Base-by-base conservation (phyloP, 2,329 filamentous ascomycete genomes). In the Colletotrichum tamarilloi region DNA sequence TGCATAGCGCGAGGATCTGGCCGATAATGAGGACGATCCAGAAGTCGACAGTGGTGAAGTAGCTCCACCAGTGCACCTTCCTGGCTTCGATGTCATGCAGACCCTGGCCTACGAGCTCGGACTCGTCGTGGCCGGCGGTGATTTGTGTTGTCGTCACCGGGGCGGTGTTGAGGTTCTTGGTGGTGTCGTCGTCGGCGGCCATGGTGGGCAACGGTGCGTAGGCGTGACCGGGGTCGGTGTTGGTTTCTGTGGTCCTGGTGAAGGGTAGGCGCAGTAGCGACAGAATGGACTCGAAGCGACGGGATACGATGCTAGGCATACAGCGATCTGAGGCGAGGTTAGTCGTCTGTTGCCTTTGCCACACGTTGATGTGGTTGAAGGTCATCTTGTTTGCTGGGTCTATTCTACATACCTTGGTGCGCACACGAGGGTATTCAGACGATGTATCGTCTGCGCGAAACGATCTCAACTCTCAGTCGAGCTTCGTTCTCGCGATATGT, bases 1-100 rank as follows among this genome's bases (percentile, higher is more conserved):
- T 97, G 85, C 95, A 95, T 72, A 99, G 90, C 5, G 95, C 92
- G 57, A 98, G 91, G 65, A 95, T 82, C 87, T 98, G 95, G 72
- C 95, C 95, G 73, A 98, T 85, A 62, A 91, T 73, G 77, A 98
- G 86, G 56, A 97, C 91, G 77, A 94, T 85, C 90, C 95, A 98
- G 81, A 99, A 98, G 81, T 98, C 94, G 79, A 88, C 88, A 12
- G 95, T 98, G 77, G 88, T 89, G 75, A 98, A 87, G 84, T 97
- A 98, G 56, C 92, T 88, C 84, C 89, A 92, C 91, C 91, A 92
- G 76, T 84, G 85, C 57, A 86, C 85, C 35, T 86, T 86, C 77
- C 83, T 84, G 67, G 84, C 82, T 82, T 92, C 88, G 77, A 92
- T 84, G 53, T 85, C 83, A 69, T 88, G 84, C 62, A 92, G 85